Evolutionary conservation across 2,329 filamentous ascomycete genomes (phyloP).

Genomic region (Cryphonectria carpinicola): DNA sequence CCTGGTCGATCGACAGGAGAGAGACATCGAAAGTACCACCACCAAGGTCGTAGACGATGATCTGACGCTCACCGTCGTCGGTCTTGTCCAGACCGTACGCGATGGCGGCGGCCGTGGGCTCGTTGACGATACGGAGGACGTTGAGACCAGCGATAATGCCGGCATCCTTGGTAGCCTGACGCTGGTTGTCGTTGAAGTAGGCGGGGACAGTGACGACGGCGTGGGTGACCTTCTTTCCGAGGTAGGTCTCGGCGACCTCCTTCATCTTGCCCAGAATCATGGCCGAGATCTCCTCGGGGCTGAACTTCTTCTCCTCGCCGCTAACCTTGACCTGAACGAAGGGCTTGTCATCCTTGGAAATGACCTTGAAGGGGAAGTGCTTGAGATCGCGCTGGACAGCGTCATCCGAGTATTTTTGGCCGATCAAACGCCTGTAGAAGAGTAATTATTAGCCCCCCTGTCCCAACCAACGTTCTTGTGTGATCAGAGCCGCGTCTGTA

Average conservation of each 20-base stretch:
- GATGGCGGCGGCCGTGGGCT: slow-evolving; percentile 93
- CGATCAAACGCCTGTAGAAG: slow-evolving; percentile 72
- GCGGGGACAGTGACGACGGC: slow-evolving; percentile 92
- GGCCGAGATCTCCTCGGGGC: slow-evolving; percentile 78
- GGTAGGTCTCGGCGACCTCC: slow-evolving; percentile 77
- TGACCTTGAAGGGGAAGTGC: slow-evolving; percentile 97
- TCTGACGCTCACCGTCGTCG: slow-evolving; percentile 78
- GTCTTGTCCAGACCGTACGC: slow-evolving; percentile 93
- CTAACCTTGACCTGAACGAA: slow-evolving; percentile 74
- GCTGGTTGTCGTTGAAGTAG: slow-evolving; percentile 98
- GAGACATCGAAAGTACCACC: slow-evolving; percentile 96
- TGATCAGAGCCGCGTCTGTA: background rate
- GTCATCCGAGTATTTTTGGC: slow-evolving; percentile 81
- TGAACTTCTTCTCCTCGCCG: slow-evolving; percentile 71
- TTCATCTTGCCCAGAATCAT: slow-evolving; percentile 87
- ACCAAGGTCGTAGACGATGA: slow-evolving; percentile 92
- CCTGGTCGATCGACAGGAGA: slow-evolving; percentile 86
- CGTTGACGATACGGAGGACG: slow-evolving; percentile 94
- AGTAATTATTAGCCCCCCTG: background rate
- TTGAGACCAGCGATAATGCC: slow-evolving; percentile 91
- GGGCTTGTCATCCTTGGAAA: slow-evolving; percentile 89
- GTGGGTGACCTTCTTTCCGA: slow-evolving; percentile 83
- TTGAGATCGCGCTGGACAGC: slow-evolving; percentile 93
- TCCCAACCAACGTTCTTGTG: too few relatives aligned
- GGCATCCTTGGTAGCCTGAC: slow-evolving; percentile 95